Percentiles rank a stretch among this genome's conserved stretches.
Evolutionary conservation across 192 early-diverging fungal species (phyloP).

Genomic region (Umbelopsis sp.): DNA sequence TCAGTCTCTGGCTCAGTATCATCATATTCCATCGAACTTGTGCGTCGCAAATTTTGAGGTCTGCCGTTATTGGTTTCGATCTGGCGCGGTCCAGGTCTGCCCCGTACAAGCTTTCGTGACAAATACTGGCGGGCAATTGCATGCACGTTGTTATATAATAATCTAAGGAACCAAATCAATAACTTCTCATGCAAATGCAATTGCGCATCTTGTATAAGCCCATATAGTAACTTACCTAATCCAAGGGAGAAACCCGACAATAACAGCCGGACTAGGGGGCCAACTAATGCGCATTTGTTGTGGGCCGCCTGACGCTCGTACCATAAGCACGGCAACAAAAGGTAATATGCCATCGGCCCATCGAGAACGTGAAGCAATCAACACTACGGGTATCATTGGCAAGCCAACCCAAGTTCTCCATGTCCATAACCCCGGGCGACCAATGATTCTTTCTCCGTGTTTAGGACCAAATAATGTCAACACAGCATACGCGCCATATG

Average conservation of each 20-base stretch:
- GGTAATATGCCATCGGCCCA: slow-evolving; percentile 63
- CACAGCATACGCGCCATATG: slow-evolving; percentile 70
- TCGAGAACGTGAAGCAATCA: slow-evolving; percentile 63
- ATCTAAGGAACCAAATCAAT: background rate
- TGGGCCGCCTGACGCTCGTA: slow-evolving; percentile 41
- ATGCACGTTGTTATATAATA: slow-evolving; percentile 21
- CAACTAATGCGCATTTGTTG: slow-evolving; percentile 59
- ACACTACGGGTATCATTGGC: slow-evolving; percentile 54
- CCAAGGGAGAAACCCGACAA: slow-evolving; percentile 64
- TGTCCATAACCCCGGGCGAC: slow-evolving; percentile 57
- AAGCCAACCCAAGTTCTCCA: slow-evolving; percentile 65
- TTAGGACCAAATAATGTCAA: slow-evolving; percentile 66
- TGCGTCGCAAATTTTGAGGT: background rate
- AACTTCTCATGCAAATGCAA: background rate
- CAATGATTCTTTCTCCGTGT: slow-evolving; percentile 62
- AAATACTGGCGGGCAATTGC: slow-evolving; percentile 23
- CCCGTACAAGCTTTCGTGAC: slow-evolving; percentile 1
- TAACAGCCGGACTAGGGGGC: slow-evolving; percentile 64
- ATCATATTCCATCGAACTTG: background rate
- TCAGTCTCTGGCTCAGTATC: slow-evolving; percentile 25
- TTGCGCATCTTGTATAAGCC: background rate
- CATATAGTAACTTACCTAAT: slow-evolving; percentile 38
- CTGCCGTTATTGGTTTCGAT: background rate
- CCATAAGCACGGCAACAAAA: slow-evolving; percentile 59
- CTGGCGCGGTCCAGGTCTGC: slow-evolving; percentile 23